Percentiles rank a stretch among this genome's conserved stretches.
Conservation (phyloP, 257 asterid species). For the Solanum corneliomulleri region DNA sequence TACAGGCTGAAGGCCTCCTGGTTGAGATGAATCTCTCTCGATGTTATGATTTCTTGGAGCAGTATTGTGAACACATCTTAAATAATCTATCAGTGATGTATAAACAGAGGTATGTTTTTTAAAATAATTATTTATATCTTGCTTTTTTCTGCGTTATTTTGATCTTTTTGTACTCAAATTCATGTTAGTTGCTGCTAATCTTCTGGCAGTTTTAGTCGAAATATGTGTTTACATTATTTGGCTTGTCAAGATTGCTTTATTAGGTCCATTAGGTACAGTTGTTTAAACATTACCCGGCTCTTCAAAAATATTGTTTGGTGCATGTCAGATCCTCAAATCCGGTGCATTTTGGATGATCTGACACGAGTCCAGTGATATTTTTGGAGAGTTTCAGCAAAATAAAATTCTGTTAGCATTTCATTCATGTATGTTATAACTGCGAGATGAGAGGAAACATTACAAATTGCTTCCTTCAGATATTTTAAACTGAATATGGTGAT, state of each 20-base stretch:
- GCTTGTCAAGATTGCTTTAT: neutral
- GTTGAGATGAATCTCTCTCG: slow-evolving; percentile 43
- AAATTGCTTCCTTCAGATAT: neutral
- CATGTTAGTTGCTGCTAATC: neutral
- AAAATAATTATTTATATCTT: neutral
- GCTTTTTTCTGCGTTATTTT: neutral
- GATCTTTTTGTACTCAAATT: neutral
- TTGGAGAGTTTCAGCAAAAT: neutral
- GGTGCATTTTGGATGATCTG: neutral
- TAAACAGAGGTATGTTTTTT: slow-evolving; percentile 38
- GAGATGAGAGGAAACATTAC: neutral
- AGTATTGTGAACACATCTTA: slow-evolving; percentile 29
- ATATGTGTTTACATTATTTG: neutral
- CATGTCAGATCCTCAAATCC: neutral
- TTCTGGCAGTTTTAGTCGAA: neutral
- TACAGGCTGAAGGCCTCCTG: slow-evolving; percentile 68
- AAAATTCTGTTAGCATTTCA: neutral
- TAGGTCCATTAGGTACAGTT: neutral
- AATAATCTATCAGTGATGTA: slow-evolving; percentile 42
- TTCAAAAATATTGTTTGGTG: neutral
- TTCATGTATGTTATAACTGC: neutral
- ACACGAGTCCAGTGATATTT: neutral
- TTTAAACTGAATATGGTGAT: neutral
- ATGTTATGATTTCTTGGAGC: slow-evolving; percentile 60
- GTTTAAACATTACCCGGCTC: neutral